phyloP scores from a whole-genome alignment of 495 filamentous ascomycete genomes.

The Letharia columbiana region DNA sequence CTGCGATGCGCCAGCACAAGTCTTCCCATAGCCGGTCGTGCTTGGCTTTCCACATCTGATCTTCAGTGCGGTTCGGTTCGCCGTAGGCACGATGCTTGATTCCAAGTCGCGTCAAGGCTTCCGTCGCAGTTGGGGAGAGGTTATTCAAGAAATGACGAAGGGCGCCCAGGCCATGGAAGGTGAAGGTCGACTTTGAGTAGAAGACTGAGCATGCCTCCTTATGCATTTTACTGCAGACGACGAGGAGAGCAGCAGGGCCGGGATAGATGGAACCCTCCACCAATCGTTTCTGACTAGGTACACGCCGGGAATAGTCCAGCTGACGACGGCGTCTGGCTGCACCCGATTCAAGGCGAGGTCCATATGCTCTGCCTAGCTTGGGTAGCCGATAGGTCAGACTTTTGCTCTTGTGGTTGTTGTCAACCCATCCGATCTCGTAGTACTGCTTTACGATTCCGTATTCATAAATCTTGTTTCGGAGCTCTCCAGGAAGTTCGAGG shows the following conservation, averaged over 20 bases:
- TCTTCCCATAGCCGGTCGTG: constrained; percentile 20
- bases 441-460: constrained; percentile 14
- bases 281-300: constrained; percentile 6
- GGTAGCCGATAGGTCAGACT: constrained; percentile 12
- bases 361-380: neutral
- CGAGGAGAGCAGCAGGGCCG: constrained; percentile 19
- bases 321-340: constrained; percentile 14
- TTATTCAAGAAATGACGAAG: constrained; percentile 22
- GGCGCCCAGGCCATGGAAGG: constrained; percentile 14
- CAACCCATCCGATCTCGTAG: constrained; percentile 21
- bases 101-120: constrained; percentile 10
- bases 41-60: constrained; percentile 19
- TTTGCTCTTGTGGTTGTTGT: constrained; percentile 14
- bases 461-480: constrained; percentile 24
- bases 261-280: neutral
- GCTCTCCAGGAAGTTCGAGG: constrained; percentile 21
- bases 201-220: constrained; percentile 20
- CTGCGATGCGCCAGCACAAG: constrained; percentile 19
- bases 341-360: constrained; percentile 1
- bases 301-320: constrained; percentile 14
- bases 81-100: constrained; percentile 22
- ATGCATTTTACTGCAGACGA: constrained; percentile 16
- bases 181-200: constrained; percentile 22
- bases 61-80: constrained; percentile 8
- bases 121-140: constrained; percentile 3